Percentiles rank a stretch among this genome's conserved stretches.
These are phyloP conservation scores for Coemansia asiatica DNA, from an alignment of 192 early-diverging fungal genomes.

Conservation along the genomic window DNA sequence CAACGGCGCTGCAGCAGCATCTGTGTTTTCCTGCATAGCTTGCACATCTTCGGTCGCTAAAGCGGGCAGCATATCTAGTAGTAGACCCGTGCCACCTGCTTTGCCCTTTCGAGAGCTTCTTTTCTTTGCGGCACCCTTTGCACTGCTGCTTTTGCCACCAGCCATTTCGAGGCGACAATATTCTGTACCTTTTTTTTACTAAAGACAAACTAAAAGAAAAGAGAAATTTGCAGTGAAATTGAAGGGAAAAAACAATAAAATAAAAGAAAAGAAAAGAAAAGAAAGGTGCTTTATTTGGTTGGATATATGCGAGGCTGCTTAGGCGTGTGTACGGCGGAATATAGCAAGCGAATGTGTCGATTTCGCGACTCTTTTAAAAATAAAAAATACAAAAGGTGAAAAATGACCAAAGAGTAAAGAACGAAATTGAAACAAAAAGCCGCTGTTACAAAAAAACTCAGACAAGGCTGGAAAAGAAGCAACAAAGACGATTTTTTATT, in stretches of 20 bases:
- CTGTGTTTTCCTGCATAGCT: neutral
- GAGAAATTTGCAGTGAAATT: neutral
- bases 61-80: neutral
- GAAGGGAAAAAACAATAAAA: neutral
- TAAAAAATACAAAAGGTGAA: neutral
- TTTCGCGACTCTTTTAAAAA: neutral
- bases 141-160: constrained; percentile 21
- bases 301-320: neutral
- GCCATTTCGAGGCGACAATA: constrained; percentile 18
- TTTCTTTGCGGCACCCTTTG: constrained; percentile 20
- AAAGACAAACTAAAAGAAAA: neutral
- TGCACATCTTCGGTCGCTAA: neutral
- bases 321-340: neutral
- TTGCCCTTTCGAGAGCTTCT: constrained; percentile 17
- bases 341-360: neutral
- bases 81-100: constrained; percentile 11
- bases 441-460: neutral
- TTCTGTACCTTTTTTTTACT: neutral
- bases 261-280: neutral
- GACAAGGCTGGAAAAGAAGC: neutral
- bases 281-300: neutral
- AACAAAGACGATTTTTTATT: neutral
- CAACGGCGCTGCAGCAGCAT: neutral
- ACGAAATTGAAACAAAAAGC: neutral
- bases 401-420: constrained; percentile 1